These are phyloP conservation scores for Blastobotrys serpentis DNA, from an alignment of 1,139 yeast genomes.

Conservation along the genomic window DNA sequence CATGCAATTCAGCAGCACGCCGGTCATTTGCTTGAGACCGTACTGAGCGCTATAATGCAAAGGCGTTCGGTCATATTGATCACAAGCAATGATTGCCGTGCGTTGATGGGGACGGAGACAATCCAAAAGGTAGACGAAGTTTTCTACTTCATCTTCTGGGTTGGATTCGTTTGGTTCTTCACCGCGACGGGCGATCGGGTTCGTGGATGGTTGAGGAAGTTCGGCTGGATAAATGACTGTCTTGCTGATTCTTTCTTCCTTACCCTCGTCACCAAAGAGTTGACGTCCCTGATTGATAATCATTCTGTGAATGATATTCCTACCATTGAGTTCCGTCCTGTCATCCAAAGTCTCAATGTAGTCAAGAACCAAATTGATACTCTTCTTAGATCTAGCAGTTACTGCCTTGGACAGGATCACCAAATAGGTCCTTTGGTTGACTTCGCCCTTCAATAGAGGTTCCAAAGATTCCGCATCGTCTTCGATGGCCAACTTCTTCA, in stretches of 20 bases:
- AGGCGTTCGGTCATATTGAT: constrained; percentile 79
- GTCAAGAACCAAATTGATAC: constrained; percentile 57
- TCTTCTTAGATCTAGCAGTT: constrained; percentile 47
- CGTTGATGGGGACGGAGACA: constrained; percentile 54
- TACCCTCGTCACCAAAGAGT: constrained; percentile 17
- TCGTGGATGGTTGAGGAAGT: constrained; percentile 42
- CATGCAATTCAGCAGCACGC: constrained; percentile 53
- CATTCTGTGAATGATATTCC: constrained; percentile 83
- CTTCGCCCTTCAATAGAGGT: constrained; percentile 14
- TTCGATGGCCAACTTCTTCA: constrained; percentile 25
- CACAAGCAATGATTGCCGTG: constrained; percentile 59
- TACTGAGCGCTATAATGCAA: constrained; percentile 88
- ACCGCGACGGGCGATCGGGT: constrained; percentile 22
- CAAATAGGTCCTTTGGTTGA: constrained; percentile 45
- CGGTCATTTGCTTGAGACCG: constrained; percentile 68
- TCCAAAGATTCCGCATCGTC: constrained; percentile 35
- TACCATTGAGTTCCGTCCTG: constrained; percentile 69
- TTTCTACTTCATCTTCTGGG: constrained; percentile 47
- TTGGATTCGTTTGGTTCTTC: constrained; percentile 20
- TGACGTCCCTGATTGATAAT: constrained; percentile 73
- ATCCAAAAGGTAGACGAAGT: constrained; percentile 53
- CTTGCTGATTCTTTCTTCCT: constrained; percentile 15
- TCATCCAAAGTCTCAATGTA: constrained; percentile 54
- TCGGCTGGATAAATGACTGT: constrained; percentile 48
- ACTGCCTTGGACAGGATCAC: constrained; percentile 67